Percentiles rank a stretch among this genome's conserved stretches.
Evolutionary conservation across 129 eudicot genomes (phyloP).

Genomic region (Arctium lappa): DNA sequence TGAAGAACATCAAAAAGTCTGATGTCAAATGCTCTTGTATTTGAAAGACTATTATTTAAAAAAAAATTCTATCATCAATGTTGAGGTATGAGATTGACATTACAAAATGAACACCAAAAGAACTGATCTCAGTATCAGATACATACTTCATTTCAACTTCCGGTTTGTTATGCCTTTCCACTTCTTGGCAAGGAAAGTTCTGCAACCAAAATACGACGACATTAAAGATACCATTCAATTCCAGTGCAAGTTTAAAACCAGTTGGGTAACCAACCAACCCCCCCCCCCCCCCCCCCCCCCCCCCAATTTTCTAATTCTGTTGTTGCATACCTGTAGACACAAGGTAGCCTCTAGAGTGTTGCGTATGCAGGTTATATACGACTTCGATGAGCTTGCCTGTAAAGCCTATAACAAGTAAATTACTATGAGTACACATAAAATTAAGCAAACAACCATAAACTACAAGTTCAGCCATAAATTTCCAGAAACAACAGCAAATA

Average conservation of each 20-base stretch:
- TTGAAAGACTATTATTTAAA: background rate
- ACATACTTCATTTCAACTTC: conserved; percentile 91
- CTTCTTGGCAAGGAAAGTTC: conserved; percentile 94
- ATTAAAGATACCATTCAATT: background rate
- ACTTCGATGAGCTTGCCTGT: conserved; percentile 62
- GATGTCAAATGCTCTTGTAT: background rate
- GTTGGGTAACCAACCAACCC: background rate
- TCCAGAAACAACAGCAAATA: background rate
- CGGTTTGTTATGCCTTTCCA: conserved; percentile 93
- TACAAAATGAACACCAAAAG: background rate
- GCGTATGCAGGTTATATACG: conserved; percentile 75
- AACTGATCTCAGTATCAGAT: background rate
- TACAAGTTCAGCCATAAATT: background rate
- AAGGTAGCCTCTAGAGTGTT: conserved; percentile 93
- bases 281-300: background rate
- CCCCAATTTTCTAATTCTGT: background rate
- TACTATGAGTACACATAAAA: background rate
- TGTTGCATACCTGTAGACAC: conserved; percentile 56
- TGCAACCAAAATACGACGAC: conserved; percentile 32
- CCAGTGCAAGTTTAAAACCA: background rate
- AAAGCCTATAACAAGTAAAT: background rate
- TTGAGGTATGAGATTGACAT: background rate
- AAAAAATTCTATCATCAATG: background rate
- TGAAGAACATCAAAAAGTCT: background rate
- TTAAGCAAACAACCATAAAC: background rate